A percentile compares a stretch with the other conserved stretches of the same genome.
Conservation (phyloP, 2,329 filamentous ascomycete genomes). For the Fusarium subtropicale region DNA sequence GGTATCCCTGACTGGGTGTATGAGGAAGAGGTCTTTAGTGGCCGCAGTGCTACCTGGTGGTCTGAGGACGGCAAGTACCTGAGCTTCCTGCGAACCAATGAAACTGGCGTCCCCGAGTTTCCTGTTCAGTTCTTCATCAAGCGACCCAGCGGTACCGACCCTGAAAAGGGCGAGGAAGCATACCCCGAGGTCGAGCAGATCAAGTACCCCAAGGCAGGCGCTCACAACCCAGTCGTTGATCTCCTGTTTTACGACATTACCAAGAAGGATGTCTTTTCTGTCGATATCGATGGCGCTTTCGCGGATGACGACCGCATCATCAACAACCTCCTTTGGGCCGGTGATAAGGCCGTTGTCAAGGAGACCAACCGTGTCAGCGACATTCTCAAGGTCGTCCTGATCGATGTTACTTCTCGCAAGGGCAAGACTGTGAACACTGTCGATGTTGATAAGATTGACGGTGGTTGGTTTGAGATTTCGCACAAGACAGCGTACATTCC, state of each 20-base stretch:
- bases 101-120: constrained; percentile 90
- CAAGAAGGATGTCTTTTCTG: constrained; percentile 81
- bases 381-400: constrained; percentile 84
- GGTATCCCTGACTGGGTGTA: constrained; percentile 98
- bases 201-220: constrained; percentile 97
- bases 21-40: constrained; percentile 74
- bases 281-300: constrained; percentile 83
- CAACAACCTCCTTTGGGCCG: constrained; percentile 93
- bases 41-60: constrained; percentile 93
- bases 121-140: constrained; percentile 94
- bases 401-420: constrained; percentile 79
- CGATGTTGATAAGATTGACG: constrained; percentile 86
- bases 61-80: constrained; percentile 88
- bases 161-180: constrained; percentile 77
- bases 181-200: constrained; percentile 93
- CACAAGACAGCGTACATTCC: constrained; percentile 88
- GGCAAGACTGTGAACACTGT: constrained; percentile 83
- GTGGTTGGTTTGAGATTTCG: constrained; percentile 96
- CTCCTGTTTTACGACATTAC: constrained; percentile 88
- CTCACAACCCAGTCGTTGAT: constrained; percentile 90
- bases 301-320: constrained; percentile 85
- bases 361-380: constrained; percentile 96
- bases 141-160: constrained; percentile 79
- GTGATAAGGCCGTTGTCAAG: constrained; percentile 84
- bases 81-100: constrained; percentile 93